Conservation (phyloP, 768 basidiomycete species). For the Boletus subcaerulescens region DNA sequence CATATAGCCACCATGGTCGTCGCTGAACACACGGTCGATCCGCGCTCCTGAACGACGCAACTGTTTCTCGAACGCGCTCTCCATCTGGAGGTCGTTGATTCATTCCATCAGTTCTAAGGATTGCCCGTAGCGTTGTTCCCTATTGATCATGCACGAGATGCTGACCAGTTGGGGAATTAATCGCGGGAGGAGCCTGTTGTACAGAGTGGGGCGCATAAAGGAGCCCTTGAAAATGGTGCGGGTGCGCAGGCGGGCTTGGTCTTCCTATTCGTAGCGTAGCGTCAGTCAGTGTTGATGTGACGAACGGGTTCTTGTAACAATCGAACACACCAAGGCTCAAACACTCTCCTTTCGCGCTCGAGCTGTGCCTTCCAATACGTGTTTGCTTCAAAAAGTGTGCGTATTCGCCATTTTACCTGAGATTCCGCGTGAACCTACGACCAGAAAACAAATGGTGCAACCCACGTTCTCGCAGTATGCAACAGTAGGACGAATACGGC, state of each 20-base stretch:
- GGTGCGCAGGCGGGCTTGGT: conserved; percentile 49
- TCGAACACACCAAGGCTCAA: conserved; percentile 49
- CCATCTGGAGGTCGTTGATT: conserved; percentile 34
- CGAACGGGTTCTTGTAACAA: background rate
- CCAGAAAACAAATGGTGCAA: background rate
- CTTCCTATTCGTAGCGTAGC: conserved; percentile 42
- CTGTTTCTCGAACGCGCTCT: conserved; percentile 39
- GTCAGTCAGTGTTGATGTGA: background rate
- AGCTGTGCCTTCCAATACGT: conserved; percentile 42
- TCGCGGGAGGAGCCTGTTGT: conserved; percentile 72
- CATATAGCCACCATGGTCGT: conserved; percentile 3
- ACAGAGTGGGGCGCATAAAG: conserved; percentile 60
- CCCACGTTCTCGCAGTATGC: conserved; percentile 65
- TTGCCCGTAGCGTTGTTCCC: conserved; percentile 44
- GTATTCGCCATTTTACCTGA: conserved; percentile 59
- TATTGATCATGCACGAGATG: conserved; percentile 68
- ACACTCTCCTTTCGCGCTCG: conserved; percentile 44
- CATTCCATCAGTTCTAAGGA: conserved; percentile 33
- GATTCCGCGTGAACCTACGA: background rate
- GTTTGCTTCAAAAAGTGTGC: conserved; percentile 53
- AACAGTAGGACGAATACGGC: conserved; percentile 55
- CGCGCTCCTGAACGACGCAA: conserved; percentile 17
- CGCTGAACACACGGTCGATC: conserved; percentile 27
- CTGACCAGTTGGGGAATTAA: conserved; percentile 73
- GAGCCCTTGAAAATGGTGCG: conserved; percentile 72